Evolutionary conservation across 2,329 filamentous ascomycete species (phyloP), one percentile per base, ranked within the genome.

Genomic region (Fusarium sp.): DNA sequence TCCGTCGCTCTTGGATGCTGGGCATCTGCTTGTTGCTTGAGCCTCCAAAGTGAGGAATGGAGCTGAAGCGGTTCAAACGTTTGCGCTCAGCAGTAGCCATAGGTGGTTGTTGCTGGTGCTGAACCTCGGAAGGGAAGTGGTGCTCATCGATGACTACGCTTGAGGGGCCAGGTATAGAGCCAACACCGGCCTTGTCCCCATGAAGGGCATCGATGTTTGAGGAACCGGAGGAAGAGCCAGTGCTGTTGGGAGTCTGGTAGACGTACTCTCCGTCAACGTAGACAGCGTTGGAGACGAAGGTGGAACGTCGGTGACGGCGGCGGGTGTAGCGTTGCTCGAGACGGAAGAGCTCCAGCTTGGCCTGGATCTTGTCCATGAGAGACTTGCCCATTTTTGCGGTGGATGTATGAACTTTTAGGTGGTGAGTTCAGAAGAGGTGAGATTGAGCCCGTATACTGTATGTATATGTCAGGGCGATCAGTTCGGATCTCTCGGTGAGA

Each of bases 191-290:
- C 66, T 78, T 77, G 61, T 81, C 81, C 70, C 80, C 80, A 78
- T 82, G 81, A 24, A 84, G 79, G 63, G 82, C 82, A 67, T 83
- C 81, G 73, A 80, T 67, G 50, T 83, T 81, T 62, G 80, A 82
- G 48, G 83, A 85, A 63, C 85, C 86, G 54, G 85, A 82, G 10
- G 88, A 90, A 24, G 88, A 90, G 63, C 89, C 89, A 3, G 89
- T 90, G 59, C 85, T 85, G 82, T 83, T 87, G 72, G 90, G 89
- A 1, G 87, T 90, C 80, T 91, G 88, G 87, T 95, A 97, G 82
- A 98, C 88, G 85, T 98, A 98, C 86, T 98, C 96, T 84, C 95
- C 96, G 81, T 98, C 94, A 74, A 98, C 93, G 83, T 98, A 98
- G 82, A 94, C 89, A 36, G 95, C 96, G 79, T 94, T 95, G 80